Percentiles rank a stretch among this genome's conserved stretches.
These are phyloP conservation scores for Cenchrus purpureus DNA, from an alignment of 176 grass and related monocot genomes.

Conservation along the genomic window DNA sequence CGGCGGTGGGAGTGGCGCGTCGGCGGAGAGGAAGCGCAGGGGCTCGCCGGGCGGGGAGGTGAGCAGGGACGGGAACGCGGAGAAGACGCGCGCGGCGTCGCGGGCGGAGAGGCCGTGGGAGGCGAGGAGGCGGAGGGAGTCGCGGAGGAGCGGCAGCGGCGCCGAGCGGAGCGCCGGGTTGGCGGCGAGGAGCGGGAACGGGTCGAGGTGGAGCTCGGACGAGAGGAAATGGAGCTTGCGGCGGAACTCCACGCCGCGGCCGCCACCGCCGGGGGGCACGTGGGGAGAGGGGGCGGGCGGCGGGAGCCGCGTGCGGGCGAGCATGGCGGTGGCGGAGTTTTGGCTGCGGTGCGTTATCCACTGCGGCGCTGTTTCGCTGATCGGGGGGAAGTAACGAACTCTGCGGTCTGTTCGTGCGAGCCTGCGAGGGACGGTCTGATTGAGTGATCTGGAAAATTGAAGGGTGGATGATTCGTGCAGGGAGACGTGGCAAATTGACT, in stretches of 20 bases:
- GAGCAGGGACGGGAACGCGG: slow-evolving; percentile 58
- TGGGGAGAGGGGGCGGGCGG: not conserved
- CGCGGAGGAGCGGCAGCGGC: slow-evolving; percentile 50
- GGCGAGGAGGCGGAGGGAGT: slow-evolving; percentile 58
- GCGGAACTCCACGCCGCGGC: slow-evolving; percentile 52
- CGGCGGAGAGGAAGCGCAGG: slow-evolving; percentile 58
- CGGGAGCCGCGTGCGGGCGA: slow-evolving; percentile 25
- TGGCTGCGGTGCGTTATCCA: slow-evolving; percentile 22
- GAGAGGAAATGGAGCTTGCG: slow-evolving; percentile 59
- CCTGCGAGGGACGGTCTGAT: slow-evolving; percentile 1
- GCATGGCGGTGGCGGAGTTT: slow-evolving; percentile 26
- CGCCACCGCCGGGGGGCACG: not conserved
- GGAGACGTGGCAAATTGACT: too few relatives aligned
- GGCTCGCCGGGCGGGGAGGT: slow-evolving; percentile 44
- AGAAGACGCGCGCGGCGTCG: slow-evolving; percentile 58
- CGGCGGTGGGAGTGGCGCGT: slow-evolving; percentile 47
- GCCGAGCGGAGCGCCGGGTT: slow-evolving; percentile 64
- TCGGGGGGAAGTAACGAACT: too few relatives aligned
- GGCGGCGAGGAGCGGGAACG: slow-evolving; percentile 55
- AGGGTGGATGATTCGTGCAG: too few relatives aligned
- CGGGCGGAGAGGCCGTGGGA: slow-evolving; percentile 55
- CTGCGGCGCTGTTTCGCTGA: not conserved
- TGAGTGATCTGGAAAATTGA: not conserved
- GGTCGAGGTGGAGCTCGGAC: slow-evolving; percentile 59
- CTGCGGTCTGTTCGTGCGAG: not conserved